Evolutionary conservation across 1,284 basidiomycete genomes (phyloP).

Genomic region (Pseudozyma hubeiensis): DNA sequence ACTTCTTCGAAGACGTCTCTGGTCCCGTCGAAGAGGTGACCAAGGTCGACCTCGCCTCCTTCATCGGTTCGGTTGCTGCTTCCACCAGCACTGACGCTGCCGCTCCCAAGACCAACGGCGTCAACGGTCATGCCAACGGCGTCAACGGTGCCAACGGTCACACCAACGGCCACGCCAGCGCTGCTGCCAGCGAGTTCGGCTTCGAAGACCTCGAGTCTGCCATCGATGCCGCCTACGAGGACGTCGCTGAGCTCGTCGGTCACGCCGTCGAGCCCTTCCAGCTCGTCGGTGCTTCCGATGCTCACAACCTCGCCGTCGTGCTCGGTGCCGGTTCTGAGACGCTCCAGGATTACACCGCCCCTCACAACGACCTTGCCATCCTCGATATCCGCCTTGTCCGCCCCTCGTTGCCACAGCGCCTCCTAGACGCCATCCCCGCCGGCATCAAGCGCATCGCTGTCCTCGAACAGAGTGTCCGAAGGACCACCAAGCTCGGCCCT

Average conservation of each 20-base stretch:
- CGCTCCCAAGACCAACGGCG: conserved; percentile 68
- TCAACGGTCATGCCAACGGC: conserved; percentile 68
- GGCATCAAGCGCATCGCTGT: conserved; percentile 81
- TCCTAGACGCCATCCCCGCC: conserved; percentile 77
- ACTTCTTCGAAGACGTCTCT: conserved; percentile 76
- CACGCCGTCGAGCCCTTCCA: conserved; percentile 59
- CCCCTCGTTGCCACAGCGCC: conserved; percentile 78
- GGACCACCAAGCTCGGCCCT: conserved; percentile 87
- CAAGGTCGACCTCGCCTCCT: conserved; percentile 58
- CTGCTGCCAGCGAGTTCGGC: conserved; percentile 40
- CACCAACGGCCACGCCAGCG: conserved; percentile 42
- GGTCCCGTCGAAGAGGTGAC: conserved; percentile 66
- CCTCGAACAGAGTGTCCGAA: conserved; percentile 81
- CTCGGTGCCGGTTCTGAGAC: conserved; percentile 58
- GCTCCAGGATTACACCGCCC: conserved; percentile 69
- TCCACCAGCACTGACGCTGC: conserved; percentile 65
- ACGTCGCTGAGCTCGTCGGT: conserved; percentile 54
- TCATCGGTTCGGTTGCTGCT: conserved; percentile 41
- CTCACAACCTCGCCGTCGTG: conserved; percentile 58
- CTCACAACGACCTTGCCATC: conserved; percentile 73
- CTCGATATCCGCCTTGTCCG: conserved; percentile 79
- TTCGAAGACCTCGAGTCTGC: conserved; percentile 51
- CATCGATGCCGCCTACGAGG: conserved; percentile 53
- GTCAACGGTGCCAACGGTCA: conserved; percentile 59
- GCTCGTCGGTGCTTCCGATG: conserved; percentile 51